These are phyloP conservation scores for Raffaelea albimanens DNA, from an alignment of 2,329 filamentous ascomycete genomes.

Conservation along the genomic window DNA sequence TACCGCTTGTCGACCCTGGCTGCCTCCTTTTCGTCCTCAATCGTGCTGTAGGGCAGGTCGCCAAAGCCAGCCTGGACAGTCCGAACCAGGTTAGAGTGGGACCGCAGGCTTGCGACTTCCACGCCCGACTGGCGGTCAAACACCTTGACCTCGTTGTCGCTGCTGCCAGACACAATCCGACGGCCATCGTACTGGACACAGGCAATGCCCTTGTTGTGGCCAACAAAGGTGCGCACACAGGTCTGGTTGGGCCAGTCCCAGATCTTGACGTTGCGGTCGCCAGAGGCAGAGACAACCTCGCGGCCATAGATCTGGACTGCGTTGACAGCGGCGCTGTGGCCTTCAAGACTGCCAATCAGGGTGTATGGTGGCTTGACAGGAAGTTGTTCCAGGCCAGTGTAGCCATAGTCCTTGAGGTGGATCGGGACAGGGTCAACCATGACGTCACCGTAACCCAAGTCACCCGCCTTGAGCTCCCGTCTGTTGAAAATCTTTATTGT, in stretches of 20 bases:
- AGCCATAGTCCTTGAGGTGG: conserved; percentile 45
- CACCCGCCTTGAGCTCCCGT: conserved; percentile 50
- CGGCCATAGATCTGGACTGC: conserved; percentile 82
- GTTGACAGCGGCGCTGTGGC: conserved; percentile 88
- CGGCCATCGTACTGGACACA: conserved; percentile 95
- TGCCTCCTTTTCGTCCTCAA: conserved; percentile 66
- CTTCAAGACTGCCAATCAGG: conserved; percentile 69
- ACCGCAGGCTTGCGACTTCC: conserved; percentile 78
- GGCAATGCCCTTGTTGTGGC: conserved; percentile 90
- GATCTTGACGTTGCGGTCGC: conserved; percentile 85
- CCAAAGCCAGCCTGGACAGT: conserved; percentile 94
- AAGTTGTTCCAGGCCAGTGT: conserved; percentile 38
- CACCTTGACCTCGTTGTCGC: conserved; percentile 90
- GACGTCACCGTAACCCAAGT: conserved; percentile 41
- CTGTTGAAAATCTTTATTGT: conserved; percentile 96
- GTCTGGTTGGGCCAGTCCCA: conserved; percentile 81
- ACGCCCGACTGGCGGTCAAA: conserved; percentile 80
- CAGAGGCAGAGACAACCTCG: conserved; percentile 89
- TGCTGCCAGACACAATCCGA: conserved; percentile 90
- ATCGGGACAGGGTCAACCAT: conserved; percentile 47
- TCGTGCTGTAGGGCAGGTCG: conserved; percentile 70
- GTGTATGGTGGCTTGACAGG: conserved; percentile 56
- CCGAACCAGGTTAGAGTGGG: conserved; percentile 76
- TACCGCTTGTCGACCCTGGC: conserved; percentile 64
- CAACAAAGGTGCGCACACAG: conserved; percentile 69